Evolutionary conservation across 1,284 basidiomycete genomes (phyloP).

Genomic region (Cerrena zonata): DNA sequence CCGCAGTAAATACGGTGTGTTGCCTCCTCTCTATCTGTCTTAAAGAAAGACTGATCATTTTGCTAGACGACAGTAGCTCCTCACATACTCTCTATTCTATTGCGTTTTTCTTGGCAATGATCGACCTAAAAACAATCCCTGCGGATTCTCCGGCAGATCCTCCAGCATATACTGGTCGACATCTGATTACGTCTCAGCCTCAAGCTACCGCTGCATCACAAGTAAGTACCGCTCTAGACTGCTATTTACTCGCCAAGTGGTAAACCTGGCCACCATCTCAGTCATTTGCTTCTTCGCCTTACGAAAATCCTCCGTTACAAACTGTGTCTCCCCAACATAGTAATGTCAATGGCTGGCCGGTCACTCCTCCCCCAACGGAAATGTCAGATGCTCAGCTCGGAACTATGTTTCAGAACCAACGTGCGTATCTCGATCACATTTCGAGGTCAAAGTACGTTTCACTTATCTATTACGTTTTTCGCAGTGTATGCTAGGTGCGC

Average conservation of each 20-base stretch:
- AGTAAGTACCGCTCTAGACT: not conserved
- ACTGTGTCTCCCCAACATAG: not conserved
- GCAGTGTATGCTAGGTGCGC: slow-evolving; percentile 14
- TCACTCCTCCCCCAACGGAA: not conserved
- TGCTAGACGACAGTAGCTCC: too few species aligned
- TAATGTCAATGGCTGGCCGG: not conserved
- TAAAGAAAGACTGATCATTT: too few species aligned
- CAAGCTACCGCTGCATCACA: not conserved
- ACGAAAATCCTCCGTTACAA: not conserved
- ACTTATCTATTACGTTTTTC: not conserved
- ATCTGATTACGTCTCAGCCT: not conserved
- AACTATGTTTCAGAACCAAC: slow-evolving; percentile 5
- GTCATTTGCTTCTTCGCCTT: not conserved
- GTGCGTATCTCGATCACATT: slow-evolving; percentile 1
- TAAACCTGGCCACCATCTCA: not conserved
- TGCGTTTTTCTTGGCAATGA: not conserved
- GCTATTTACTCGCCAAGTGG: too few species aligned
- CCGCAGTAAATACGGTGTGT: too few species aligned
- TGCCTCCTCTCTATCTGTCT: too few species aligned
- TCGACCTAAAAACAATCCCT: not conserved
- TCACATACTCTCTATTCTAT: too few species aligned
- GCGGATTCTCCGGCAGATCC: too few species aligned
- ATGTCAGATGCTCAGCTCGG: slow-evolving; percentile 1
- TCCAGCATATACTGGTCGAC: not conserved
- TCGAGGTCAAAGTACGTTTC: not conserved